These are phyloP conservation scores for Eucalyptus cloeziana DNA, from an alignment of 345 rosid species.

Conservation along the genomic window DNA sequence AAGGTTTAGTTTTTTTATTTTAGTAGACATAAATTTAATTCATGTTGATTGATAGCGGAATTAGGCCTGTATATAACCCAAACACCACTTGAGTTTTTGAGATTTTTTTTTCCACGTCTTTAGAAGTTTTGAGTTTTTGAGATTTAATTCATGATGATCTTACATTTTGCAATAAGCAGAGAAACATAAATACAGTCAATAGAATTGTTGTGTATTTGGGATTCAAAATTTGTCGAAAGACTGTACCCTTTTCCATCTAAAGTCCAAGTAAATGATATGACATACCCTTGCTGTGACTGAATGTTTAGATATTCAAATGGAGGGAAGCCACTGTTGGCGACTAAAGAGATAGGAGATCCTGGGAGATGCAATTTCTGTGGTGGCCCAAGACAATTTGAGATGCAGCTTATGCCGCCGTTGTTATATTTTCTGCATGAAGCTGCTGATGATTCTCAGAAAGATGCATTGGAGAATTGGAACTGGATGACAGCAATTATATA, in stretches of 20 bases:
- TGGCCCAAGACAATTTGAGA: conserved; percentile 56
- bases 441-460: conserved; percentile 32
- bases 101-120: neutral
- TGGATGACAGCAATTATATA: conserved; percentile 77
- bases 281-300: neutral
- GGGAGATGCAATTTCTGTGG: conserved; percentile 51
- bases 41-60: neutral
- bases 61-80: neutral
- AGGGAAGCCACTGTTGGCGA: conserved; percentile 59
- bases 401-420: conserved; percentile 86
- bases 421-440: conserved; percentile 70
- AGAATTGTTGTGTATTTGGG: neutral
- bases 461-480: conserved; percentile 55
- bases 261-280: neutral
- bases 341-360: conserved; percentile 19
- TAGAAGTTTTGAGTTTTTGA: neutral
- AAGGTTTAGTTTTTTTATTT: neutral
- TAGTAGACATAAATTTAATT: neutral
- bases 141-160: neutral
- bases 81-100: neutral
- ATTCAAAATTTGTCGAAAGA: neutral
- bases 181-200: neutral
- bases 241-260: neutral
- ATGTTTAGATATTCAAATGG: conserved; percentile 59
- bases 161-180: neutral